Conservation (phyloP, 1,284 basidiomycete species). For the Malassezia nana region DNA sequence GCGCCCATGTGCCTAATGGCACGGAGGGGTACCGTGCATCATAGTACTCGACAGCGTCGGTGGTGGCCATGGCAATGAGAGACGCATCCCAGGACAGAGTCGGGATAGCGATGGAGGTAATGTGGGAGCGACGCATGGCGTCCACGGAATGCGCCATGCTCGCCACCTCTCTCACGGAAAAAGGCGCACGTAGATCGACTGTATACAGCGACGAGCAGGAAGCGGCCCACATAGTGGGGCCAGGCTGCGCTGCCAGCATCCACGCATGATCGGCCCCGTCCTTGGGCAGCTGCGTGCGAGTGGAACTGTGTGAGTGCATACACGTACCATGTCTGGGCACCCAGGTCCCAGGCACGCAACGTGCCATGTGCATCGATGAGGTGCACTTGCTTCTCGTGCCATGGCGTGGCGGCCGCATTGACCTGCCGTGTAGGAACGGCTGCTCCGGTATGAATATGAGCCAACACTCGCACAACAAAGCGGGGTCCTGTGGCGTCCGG, state of each 20-base stretch:
- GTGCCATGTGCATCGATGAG: constrained; percentile 7
- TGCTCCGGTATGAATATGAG: neutral
- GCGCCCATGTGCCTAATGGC: constrained; percentile 7
- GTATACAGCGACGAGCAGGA: neutral
- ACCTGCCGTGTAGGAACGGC: neutral
- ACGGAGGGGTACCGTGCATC: constrained; percentile 5
- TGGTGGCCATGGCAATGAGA: neutral
- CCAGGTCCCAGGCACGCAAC: constrained; percentile 5
- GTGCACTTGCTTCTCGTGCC: neutral
- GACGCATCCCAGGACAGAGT: neutral
- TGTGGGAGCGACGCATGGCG: neutral
- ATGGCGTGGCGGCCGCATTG: neutral
- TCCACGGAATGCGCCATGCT: constrained; percentile 4
- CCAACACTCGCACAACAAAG: neutral
- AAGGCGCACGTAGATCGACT: constrained; percentile 2
- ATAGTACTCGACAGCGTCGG: constrained; percentile 13
- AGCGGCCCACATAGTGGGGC: neutral
- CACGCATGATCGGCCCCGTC: neutral
- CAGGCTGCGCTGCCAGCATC: neutral
- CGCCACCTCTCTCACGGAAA: neutral
- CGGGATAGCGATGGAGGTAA: neutral
- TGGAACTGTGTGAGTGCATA: neutral
- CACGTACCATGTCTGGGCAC: neutral
- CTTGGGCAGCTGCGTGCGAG: neutral
- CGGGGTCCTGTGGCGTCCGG: neutral